Evolutionary conservation across 2,329 filamentous ascomycete species (phyloP).

Genomic region (Fusarium buxicola): DNA sequence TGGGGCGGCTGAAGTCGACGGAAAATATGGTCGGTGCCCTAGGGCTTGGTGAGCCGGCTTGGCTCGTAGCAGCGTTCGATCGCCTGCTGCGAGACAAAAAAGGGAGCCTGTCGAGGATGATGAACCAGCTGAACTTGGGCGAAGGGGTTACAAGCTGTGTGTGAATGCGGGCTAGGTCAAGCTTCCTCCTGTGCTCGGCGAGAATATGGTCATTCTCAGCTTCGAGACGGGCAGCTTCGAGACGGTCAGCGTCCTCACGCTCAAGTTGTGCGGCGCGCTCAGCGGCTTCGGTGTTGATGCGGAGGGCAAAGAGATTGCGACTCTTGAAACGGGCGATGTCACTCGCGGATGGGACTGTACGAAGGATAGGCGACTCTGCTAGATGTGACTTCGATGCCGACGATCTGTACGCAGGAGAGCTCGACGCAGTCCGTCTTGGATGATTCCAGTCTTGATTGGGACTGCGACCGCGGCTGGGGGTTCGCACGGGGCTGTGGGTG

Average conservation of each 20-base stretch:
- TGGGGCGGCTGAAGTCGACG: conserved; percentile 49
- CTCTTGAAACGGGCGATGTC: conserved; percentile 40
- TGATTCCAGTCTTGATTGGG: conserved; percentile 17
- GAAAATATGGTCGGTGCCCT: conserved; percentile 52
- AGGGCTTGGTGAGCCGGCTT: conserved; percentile 50
- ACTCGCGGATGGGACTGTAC: conserved; percentile 33
- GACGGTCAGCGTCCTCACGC: conserved; percentile 25
- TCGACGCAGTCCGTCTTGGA: conserved; percentile 13
- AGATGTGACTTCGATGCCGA: conserved; percentile 9
- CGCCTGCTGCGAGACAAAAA: conserved; percentile 58
- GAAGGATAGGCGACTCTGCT: conserved; percentile 30
- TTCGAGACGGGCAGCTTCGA: conserved; percentile 57
- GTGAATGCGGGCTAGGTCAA: conserved; percentile 60
- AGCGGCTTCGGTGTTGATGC: conserved; percentile 35
- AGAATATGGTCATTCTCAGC: conserved; percentile 62
- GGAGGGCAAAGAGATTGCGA: conserved; percentile 40
- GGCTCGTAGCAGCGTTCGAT: conserved; percentile 49
- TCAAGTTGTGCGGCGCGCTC: conserved; percentile 37
- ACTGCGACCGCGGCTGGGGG: conserved; percentile 26
- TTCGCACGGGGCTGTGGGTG: conserved; percentile 23
- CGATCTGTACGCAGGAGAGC: conserved; percentile 13
- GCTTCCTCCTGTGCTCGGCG: conserved; percentile 62
- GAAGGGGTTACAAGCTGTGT: conserved; percentile 54
- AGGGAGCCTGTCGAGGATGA: conserved; percentile 62
- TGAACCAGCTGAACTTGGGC: conserved; percentile 48